These are phyloP conservation scores for Boletus barrowsii DNA, from an alignment of 768 basidiomycete species.

Conservation along the genomic window DNA sequence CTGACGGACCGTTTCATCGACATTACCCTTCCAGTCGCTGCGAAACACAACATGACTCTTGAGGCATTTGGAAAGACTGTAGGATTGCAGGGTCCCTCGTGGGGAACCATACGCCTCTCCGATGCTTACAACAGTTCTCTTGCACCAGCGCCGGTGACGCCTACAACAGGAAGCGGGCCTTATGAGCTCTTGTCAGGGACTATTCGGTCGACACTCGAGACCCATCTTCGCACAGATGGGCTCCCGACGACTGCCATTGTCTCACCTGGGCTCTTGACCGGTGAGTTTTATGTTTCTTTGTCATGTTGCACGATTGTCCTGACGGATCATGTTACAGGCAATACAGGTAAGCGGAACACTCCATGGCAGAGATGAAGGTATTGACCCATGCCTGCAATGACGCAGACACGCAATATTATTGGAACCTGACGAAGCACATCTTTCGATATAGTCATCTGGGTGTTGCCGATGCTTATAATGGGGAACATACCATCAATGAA, in stretches of 20 bases:
- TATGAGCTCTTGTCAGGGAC: conserved; percentile 43
- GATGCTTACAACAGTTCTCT: conserved; percentile 36
- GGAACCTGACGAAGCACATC: conserved; percentile 45
- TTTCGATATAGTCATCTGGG: conserved; percentile 42
- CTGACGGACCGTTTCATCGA: conserved; percentile 12
- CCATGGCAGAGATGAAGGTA: conserved; percentile 17
- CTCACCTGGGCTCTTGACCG: conserved; percentile 34
- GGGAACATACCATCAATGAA: conserved; percentile 29
- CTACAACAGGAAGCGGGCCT: conserved; percentile 34
- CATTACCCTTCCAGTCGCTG: conserved; percentile 14
- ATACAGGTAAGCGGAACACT: conserved; percentile 20
- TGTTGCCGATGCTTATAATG: conserved; percentile 34
- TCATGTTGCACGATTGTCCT: not conserved
- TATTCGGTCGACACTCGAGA: conserved; percentile 38
- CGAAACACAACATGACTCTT: conserved; percentile 39
- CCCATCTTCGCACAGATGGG: conserved; percentile 27
- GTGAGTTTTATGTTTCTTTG: conserved; percentile 2
- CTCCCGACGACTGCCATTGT: conserved; percentile 29
- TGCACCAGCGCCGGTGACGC: conserved; percentile 45
- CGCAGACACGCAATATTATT: conserved; percentile 44
- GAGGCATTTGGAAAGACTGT: conserved; percentile 39
- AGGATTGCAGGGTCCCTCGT: conserved; percentile 21
- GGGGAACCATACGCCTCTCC: conserved; percentile 36
- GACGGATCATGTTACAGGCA: conserved; percentile 14
- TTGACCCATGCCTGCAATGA: conserved; percentile 13